Percentiles rank a stretch among this genome's conserved stretches.
Conservation (phyloP, 805 yeast genomes). For the Lipomyces spencermartinsiae region DNA sequence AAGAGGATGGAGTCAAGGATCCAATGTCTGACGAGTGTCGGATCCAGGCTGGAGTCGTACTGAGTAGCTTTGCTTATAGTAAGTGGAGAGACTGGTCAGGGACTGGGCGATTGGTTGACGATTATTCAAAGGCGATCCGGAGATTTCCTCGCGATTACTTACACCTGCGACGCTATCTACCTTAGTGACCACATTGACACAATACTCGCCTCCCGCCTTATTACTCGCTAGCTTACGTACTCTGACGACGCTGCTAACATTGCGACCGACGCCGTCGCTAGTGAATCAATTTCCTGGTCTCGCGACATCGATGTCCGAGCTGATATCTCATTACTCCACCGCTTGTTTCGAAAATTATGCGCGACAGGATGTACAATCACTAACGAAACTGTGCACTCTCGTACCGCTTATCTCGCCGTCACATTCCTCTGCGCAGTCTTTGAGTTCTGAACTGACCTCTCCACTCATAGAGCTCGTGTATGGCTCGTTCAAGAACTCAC, state of each 20-base stretch:
- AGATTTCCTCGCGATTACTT: slow-evolving; percentile 22
- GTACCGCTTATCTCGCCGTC: slow-evolving; percentile 28
- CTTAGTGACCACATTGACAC: slow-evolving; percentile 15
- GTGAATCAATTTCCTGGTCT: slow-evolving; percentile 19
- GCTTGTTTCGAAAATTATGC: background rate
- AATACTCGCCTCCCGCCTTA: slow-evolving; percentile 18
- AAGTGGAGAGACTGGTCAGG: slow-evolving; percentile 15
- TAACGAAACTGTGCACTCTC: slow-evolving; percentile 25
- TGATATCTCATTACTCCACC: slow-evolving; percentile 14
- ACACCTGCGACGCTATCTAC: slow-evolving; percentile 21
- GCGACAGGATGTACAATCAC: slow-evolving; percentile 5
- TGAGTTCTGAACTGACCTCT: slow-evolving; percentile 1
- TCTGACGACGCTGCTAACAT: slow-evolving; percentile 24
- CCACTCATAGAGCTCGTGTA: slow-evolving; percentile 15
- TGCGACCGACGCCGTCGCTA: slow-evolving; percentile 22
- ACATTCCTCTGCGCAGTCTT: slow-evolving; percentile 13
- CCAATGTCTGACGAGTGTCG: slow-evolving; percentile 26
- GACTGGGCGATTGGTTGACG: background rate
- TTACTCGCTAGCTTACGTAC: slow-evolving; percentile 30
- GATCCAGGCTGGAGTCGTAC: slow-evolving; percentile 41
- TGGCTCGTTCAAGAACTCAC: slow-evolving; percentile 5
- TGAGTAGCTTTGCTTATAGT: slow-evolving; percentile 47
- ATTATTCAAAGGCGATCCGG: slow-evolving; percentile 29
- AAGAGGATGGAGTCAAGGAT: slow-evolving; percentile 19
- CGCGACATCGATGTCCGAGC: slow-evolving; percentile 10